A percentile compares a stretch with the other conserved stretches of the same genome.
Conservation (phyloP, 129 eudicot species). For the Flaveria robusta region DNA sequence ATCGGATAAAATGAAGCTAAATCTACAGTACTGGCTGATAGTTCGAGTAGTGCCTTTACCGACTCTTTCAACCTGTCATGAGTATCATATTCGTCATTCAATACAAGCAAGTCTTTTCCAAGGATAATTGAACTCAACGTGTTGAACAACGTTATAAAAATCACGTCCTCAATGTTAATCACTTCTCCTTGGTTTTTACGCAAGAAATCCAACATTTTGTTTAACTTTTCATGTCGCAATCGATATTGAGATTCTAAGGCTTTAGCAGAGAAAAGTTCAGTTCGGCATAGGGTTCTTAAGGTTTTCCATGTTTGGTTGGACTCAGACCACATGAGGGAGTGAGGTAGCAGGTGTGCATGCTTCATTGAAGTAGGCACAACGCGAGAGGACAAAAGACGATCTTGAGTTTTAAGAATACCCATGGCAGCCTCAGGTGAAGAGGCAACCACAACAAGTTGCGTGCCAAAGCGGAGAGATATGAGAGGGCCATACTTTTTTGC, state of each 20-base stretch:
- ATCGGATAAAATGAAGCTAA: constrained; percentile 15
- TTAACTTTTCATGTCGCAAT: background rate
- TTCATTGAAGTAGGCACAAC: background rate
- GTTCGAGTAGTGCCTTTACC: background rate
- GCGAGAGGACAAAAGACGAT: background rate
- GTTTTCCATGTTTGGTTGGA: background rate
- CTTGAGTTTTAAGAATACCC: background rate
- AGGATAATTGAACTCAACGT: too few species aligned
- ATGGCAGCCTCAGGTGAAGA: background rate
- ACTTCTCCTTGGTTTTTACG: too few species aligned
- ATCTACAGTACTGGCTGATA: background rate
- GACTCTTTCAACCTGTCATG: constrained; percentile 12
- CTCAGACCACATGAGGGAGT: background rate
- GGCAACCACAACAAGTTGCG: background rate
- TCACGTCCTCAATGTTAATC: too few species aligned
- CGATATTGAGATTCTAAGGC: background rate
- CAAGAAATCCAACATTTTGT: too few species aligned
- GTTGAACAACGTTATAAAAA: too few species aligned
- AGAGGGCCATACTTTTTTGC: background rate
- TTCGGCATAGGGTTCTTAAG: background rate
- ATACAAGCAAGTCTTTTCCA: too few species aligned
- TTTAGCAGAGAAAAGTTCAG: background rate
- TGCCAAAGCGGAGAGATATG: background rate
- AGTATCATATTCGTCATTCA: too few species aligned
- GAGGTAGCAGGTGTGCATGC: background rate